Base-by-base conservation (phyloP, 2,329 filamentous ascomycete species). In the Botryotinia calthae region DNA sequence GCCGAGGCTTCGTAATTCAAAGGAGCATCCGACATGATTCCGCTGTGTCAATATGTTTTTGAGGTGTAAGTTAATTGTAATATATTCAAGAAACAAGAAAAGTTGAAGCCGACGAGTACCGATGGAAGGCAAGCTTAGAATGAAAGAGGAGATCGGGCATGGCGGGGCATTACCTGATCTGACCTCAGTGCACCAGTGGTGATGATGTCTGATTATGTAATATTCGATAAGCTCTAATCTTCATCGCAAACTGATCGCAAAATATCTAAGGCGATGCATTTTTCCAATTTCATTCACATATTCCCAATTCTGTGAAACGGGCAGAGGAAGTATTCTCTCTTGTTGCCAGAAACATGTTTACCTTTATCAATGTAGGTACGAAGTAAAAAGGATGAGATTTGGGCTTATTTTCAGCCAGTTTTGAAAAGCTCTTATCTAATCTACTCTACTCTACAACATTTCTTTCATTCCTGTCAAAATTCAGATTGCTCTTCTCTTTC, bases 1-100 rank as follows among this genome's bases (percentile, higher is more conserved):
- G 90, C 89, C 10, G 93, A 95, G 73, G 91, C 88, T 82, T 94
- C 91, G 81, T 93, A 91, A 80, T 90, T 92, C 75, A 94, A 87
- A 4, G 72, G 72, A 31, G 67, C 65, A 56, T 71, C 67, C 18
- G 71, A 25, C 70, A 72, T 72, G 10, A 37, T 70, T 10, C 14
- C 34, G 28, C 12, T 25, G 2, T 46, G 37, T 3, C 1, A 40
- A 28, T 40, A 9, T 22, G 1, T 28, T 20, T 10, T 22, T 25
- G 2, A 34, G 10, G 2, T 22, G 12, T 34, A 16, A 34, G 9
- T 44, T 64, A 22, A 56, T 31, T 65, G 18, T 34, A 14, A 20
- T 44, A 34, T 31, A 9, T 44, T 65, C 8, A 6, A 34, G 34
- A 8, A 8, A 8, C 22, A 31, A 34, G 22, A 31, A 48, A 18